Conservation (phyloP, 2,329 filamentous ascomycete genomes). For the Myriosclerotinia duriaeana region DNA sequence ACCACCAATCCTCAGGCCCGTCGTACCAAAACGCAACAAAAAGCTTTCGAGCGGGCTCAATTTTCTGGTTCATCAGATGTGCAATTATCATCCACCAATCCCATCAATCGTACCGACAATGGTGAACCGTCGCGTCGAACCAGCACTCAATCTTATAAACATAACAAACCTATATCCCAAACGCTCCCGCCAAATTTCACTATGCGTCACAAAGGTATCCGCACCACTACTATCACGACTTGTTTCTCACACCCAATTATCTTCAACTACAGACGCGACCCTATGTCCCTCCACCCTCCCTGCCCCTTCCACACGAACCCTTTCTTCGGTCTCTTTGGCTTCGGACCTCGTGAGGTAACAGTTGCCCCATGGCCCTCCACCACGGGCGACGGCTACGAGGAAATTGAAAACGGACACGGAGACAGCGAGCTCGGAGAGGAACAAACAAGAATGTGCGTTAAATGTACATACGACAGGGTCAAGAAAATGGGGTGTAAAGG, state of each 20-base stretch:
- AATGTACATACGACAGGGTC: conserved; percentile 32
- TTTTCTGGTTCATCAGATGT: not conserved
- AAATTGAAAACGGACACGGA: conserved; percentile 31
- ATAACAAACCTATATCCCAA: not conserved
- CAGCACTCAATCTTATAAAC: not conserved
- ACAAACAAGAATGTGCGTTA: conserved; percentile 34
- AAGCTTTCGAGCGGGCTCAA: not conserved
- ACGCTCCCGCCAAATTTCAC: not conserved
- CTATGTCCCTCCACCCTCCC: conserved; percentile 16
- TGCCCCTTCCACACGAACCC: conserved; percentile 35
- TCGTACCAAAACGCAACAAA: conserved; percentile 1
- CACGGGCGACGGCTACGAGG: conserved; percentile 30
- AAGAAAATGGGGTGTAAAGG: conserved; percentile 30
- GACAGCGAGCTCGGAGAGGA: not conserved
- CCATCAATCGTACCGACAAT: not conserved
- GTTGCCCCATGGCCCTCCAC: conserved; percentile 26
- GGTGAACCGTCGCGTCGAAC: too few species aligned
- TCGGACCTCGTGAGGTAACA: conserved; percentile 27
- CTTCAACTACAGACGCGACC: conserved; percentile 35
- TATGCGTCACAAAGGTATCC: conserved; percentile 12
- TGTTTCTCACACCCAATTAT: conserved; percentile 37
- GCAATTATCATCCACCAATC: not conserved
- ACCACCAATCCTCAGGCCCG: not conserved
- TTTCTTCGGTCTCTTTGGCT: conserved; percentile 36
- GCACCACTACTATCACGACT: conserved; percentile 32